These are phyloP conservation scores for Tetrapisispora fleetii DNA, from an alignment of 805 yeast genomes.

Conservation along the genomic window DNA sequence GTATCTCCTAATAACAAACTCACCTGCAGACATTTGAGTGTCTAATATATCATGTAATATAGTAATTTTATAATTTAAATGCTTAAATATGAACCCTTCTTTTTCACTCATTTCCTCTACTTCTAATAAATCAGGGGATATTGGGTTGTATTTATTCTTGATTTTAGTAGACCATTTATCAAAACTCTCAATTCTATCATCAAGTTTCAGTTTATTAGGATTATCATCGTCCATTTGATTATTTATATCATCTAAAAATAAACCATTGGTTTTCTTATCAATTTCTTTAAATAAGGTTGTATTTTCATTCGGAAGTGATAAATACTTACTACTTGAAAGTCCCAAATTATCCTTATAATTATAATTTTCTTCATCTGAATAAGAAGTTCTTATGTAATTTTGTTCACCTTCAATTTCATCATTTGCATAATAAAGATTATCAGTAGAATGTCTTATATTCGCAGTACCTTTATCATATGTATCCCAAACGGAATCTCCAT, in stretches of 20 bases:
- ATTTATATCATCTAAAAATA: neutral
- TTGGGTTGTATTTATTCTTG: slow-evolving; percentile 25
- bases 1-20: slow-evolving; percentile 61
- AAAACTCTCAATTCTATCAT: slow-evolving; percentile 4
- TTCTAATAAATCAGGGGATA: slow-evolving; percentile 35
- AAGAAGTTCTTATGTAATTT: neutral
- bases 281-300: neutral
- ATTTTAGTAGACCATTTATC: slow-evolving; percentile 18
- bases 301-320: neutral
- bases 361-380: neutral
- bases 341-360: neutral
- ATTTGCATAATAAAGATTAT: neutral
- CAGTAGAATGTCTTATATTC: neutral
- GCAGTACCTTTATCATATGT: neutral
- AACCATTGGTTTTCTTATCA: neutral
- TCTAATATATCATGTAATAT: slow-evolving; percentile 37
- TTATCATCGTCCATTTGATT: no score
- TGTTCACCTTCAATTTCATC: neutral
- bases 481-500: neutral
- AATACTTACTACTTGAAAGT: neutral
- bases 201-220: neutral
- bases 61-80: slow-evolving; percentile 69
- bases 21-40: slow-evolving; percentile 26
- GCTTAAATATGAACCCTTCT: slow-evolving; percentile 87
- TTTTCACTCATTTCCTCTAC: slow-evolving; percentile 77